phyloP scores from a whole-genome alignment of 352 stramenopile genomes.

The Globisporangium emineosum region DNA sequence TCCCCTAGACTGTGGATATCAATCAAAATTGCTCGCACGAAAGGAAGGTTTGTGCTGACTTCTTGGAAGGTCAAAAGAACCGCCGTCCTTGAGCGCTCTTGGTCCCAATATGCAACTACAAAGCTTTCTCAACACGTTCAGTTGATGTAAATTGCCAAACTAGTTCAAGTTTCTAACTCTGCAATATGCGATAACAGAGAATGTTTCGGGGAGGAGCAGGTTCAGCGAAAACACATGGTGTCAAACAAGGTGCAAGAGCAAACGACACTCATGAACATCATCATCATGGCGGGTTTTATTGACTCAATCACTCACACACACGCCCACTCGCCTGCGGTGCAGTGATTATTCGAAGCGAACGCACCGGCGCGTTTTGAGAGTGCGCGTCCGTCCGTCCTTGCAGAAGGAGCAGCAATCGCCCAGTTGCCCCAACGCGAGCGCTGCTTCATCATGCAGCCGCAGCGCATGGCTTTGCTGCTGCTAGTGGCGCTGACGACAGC shows the following conservation, averaged over 20 bases:
- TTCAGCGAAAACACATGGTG: constrained; percentile 7
- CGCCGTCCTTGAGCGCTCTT: neutral
- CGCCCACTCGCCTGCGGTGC: neutral
- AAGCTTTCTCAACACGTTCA: too few species aligned
- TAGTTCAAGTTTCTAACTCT: neutral
- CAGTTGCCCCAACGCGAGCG: neutral
- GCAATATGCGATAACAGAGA: neutral
- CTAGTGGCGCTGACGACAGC: neutral
- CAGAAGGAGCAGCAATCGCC: neutral
- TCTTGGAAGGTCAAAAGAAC: neutral
- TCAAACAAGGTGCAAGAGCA: neutral
- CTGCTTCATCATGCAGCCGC: neutral
- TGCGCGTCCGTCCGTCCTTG: neutral
- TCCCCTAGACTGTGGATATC: too few species aligned
- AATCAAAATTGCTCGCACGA: neutral
- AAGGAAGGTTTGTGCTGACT: neutral
- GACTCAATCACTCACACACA: neutral
- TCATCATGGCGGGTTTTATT: neutral
- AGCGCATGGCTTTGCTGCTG: neutral
- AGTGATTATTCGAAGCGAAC: too few species aligned
- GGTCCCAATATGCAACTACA: neutral
- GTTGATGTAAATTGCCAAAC: neutral
- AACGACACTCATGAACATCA: neutral
- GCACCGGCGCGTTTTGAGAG: too few species aligned
- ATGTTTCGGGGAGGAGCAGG: neutral